Conservation (phyloP, 2,329 filamentous ascomycete species). For the Huntiella moniliformis region DNA sequence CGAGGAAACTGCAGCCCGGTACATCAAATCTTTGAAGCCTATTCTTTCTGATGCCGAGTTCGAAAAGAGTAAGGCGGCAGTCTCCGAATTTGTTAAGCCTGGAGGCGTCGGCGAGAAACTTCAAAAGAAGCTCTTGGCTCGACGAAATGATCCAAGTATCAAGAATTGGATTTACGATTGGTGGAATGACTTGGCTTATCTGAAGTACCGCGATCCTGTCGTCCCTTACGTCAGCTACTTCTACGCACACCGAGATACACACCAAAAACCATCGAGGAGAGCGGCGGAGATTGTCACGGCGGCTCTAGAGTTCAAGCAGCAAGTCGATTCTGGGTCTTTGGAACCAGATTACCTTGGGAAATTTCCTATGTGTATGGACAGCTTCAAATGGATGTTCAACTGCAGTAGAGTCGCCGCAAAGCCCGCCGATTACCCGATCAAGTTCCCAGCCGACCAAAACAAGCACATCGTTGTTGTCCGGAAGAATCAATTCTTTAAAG, state of each 20-base stretch:
- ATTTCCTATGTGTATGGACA: constrained; percentile 93
- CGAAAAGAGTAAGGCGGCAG: constrained; percentile 58
- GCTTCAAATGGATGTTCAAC: constrained; percentile 99
- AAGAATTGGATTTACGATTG: constrained; percentile 96
- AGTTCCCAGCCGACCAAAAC: constrained; percentile 56
- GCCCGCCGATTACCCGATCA: constrained; percentile 64
- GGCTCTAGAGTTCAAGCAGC: constrained; percentile 81
- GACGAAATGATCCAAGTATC: constrained; percentile 56
- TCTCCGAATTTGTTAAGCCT: constrained; percentile 76
- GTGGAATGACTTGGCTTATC: constrained; percentile 94
- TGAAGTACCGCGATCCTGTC: constrained; percentile 83
- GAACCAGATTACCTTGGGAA: constrained; percentile 99
- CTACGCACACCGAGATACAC: constrained; percentile 93
- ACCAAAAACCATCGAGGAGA: constrained; percentile 71
- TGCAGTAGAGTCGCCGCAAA: constrained; percentile 66
- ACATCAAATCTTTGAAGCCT: constrained; percentile 62
- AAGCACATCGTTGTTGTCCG: constrained; percentile 78
- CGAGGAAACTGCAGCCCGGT: constrained; percentile 62
- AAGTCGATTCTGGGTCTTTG: constrained; percentile 63
- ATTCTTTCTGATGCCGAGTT: constrained; percentile 51
- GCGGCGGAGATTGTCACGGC: constrained; percentile 78
- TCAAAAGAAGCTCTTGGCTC: constrained; percentile 70
- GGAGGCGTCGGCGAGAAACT: constrained; percentile 65
- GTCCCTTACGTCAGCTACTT: constrained; percentile 99
- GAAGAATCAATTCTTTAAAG: constrained; percentile 97